A percentile compares a stretch with the other conserved stretches of the same genome.
These are phyloP conservation scores for Fusarium illudens DNA, from an alignment of 2,329 filamentous ascomycete species.

Conservation along the genomic window DNA sequence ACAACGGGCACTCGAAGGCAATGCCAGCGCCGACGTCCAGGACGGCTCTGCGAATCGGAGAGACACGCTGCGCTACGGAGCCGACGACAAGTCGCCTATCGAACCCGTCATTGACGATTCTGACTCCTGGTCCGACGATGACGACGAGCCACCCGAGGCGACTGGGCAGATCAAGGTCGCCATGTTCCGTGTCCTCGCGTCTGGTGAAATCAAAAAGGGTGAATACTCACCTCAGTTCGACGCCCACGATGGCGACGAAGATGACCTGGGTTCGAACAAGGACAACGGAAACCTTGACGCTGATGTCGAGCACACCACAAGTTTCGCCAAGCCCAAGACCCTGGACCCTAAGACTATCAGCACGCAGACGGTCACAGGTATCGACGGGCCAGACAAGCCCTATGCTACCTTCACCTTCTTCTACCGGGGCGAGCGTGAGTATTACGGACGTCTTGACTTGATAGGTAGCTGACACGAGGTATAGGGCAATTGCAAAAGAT, in stretches of 20 bases:
- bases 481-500: conserved; percentile 95
- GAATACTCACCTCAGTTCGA: conserved; percentile 99
- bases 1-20: conserved; percentile 60
- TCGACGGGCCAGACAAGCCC: conserved; percentile 93
- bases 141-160: conserved; percentile 91
- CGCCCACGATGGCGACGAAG: conserved; percentile 93
- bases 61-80: conserved; percentile 81
- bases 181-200: conserved; percentile 93
- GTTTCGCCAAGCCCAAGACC: conserved; percentile 95
- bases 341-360: conserved; percentile 97
- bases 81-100: conserved; percentile 76
- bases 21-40: conserved; percentile 46
- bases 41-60: conserved; percentile 55
- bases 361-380: conserved; percentile 98
- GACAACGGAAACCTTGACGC: conserved; percentile 72
- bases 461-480: conserved; percentile 38
- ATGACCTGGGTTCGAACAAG: conserved; percentile 57
- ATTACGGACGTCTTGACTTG: neutral
- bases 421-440: conserved; percentile 92
- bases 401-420: conserved; percentile 98
- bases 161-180: conserved; percentile 98
- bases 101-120: conserved; percentile 75
- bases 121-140: conserved; percentile 78
- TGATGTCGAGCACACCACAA: conserved; percentile 95
- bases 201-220: conserved; percentile 95